These are phyloP conservation scores for Crucibulum laeve DNA, from an alignment of 768 basidiomycete species.

Conservation along the genomic window DNA sequence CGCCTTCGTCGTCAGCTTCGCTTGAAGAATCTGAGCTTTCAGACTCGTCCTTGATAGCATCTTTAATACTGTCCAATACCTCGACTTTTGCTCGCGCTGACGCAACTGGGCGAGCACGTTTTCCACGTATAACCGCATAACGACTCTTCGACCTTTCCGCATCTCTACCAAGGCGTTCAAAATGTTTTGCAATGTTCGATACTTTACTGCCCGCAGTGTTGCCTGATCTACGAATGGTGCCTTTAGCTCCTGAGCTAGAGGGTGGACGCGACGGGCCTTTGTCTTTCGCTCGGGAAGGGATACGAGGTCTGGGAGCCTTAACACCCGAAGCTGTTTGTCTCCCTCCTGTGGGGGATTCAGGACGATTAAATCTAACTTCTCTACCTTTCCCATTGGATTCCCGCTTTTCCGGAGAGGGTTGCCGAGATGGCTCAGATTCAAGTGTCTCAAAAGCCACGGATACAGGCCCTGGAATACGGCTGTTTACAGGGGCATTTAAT, in stretches of 20 bases:
- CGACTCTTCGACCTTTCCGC: conserved; percentile 70
- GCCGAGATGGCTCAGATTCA: conserved; percentile 44
- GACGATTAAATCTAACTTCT: conserved; percentile 39
- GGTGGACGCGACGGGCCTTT: conserved; percentile 40
- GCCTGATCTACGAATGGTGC: conserved; percentile 50
- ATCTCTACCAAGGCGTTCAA: conserved; percentile 78
- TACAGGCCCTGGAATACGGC: conserved; percentile 53
- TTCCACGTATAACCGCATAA: conserved; percentile 83
- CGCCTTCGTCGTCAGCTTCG: conserved; percentile 54
- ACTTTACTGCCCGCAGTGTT: conserved; percentile 63
- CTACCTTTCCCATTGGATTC: conserved; percentile 25
- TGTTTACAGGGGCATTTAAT: conserved; percentile 26
- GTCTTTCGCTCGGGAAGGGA: conserved; percentile 33
- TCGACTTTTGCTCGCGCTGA: conserved; percentile 86
- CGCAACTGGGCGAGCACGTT: conserved; percentile 85
- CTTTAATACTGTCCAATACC: conserved; percentile 84
- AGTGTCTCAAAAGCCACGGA: conserved; percentile 37
- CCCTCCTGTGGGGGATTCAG: conserved; percentile 43
- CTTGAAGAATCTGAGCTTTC: conserved; percentile 65
- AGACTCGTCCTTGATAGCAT: conserved; percentile 83
- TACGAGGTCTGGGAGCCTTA: conserved; percentile 33
- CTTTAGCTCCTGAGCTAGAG: conserved; percentile 38
- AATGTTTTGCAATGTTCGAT: conserved; percentile 85
- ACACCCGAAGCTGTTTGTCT: conserved; percentile 21
- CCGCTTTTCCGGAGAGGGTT: conserved; percentile 74